These are phyloP conservation scores for Backusella luteola DNA, from an alignment of 192 early-diverging fungal species.

Conservation along the genomic window DNA sequence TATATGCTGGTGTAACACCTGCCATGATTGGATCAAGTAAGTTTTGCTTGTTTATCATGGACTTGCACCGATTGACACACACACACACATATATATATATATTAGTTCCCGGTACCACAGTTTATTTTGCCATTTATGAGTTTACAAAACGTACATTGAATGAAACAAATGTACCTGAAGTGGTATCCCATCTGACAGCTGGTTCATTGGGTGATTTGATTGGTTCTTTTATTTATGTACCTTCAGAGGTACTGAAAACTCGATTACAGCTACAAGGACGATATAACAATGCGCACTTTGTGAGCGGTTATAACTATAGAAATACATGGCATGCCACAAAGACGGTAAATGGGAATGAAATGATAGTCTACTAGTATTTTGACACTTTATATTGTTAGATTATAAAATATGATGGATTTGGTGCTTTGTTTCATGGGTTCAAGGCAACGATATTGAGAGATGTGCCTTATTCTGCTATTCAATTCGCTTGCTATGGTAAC, in stretches of 20 bases:
- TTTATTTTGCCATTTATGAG: slow-evolving; percentile 60
- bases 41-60: neutral
- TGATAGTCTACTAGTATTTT: neutral
- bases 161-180: slow-evolving; percentile 42
- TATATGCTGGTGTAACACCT: slow-evolving; percentile 55
- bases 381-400: slow-evolving; percentile 32
- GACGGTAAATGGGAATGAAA: slow-evolving; percentile 36
- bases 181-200: slow-evolving; percentile 51
- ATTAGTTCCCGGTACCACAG: slow-evolving; percentile 53
- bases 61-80: neutral
- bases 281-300: slow-evolving; percentile 67
- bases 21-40: slow-evolving; percentile 52
- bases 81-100: too few species aligned
- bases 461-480: slow-evolving; percentile 57
- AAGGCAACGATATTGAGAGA: slow-evolving; percentile 55
- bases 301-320: slow-evolving; percentile 69
- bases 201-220: slow-evolving; percentile 56
- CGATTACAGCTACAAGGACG: slow-evolving; percentile 77
- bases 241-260: slow-evolving; percentile 68
- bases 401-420: slow-evolving; percentile 61
- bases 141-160: slow-evolving; percentile 52
- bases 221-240: slow-evolving; percentile 56
- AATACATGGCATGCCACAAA: slow-evolving; percentile 61
- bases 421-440: slow-evolving; percentile 59
- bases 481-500: slow-evolving; percentile 62